Evolutionary conservation across 2,329 filamentous ascomycete species (phyloP).

Genomic region (Cladophialophora yegresii): DNA sequence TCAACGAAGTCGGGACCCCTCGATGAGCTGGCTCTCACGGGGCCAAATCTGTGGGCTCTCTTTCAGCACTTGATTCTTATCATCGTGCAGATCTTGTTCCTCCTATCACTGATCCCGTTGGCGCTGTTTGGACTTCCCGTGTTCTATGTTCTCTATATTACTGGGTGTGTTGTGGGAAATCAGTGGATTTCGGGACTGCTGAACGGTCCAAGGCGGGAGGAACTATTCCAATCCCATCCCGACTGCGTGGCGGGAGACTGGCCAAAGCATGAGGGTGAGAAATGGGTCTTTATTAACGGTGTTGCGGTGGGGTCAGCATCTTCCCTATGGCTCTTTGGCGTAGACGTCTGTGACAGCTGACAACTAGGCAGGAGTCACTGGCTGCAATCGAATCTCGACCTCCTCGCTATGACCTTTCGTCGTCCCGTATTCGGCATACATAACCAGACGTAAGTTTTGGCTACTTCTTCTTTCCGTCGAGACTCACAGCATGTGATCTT

Average conservation of each 20-base stretch:
- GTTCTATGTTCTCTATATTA: conserved; percentile 39
- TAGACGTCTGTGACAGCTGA: too few species aligned
- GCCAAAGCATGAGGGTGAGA: conserved; percentile 22
- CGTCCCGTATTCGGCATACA: conserved; percentile 72
- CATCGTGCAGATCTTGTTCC: conserved; percentile 61
- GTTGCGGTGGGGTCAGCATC: conserved; percentile 53
- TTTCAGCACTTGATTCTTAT: conserved; percentile 61
- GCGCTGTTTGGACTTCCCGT: conserved; percentile 50
- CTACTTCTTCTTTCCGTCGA: neutral
- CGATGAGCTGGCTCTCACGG: conserved; percentile 58
- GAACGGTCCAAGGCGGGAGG: conserved; percentile 39
- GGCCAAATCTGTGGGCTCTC: conserved; percentile 59
- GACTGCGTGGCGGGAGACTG: conserved; percentile 16
- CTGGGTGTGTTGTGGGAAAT: conserved; percentile 39
- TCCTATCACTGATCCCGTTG: conserved; percentile 59
- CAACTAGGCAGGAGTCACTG: conserved; percentile 53
- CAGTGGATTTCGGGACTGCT: conserved; percentile 39
- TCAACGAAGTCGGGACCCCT: conserved; percentile 57
- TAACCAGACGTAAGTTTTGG: conserved; percentile 62
- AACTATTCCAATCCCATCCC: conserved; percentile 22
- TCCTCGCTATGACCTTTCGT: conserved; percentile 70
- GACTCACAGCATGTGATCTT: neutral
- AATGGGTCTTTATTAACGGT: conserved; percentile 79
- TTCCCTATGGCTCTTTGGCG: too few species aligned
- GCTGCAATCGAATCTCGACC: conserved; percentile 70